These are phyloP conservation scores for Physcomitrium patens DNA, from an alignment of 225 moss, liverwort and hornwort species.

Conservation along the genomic window DNA sequence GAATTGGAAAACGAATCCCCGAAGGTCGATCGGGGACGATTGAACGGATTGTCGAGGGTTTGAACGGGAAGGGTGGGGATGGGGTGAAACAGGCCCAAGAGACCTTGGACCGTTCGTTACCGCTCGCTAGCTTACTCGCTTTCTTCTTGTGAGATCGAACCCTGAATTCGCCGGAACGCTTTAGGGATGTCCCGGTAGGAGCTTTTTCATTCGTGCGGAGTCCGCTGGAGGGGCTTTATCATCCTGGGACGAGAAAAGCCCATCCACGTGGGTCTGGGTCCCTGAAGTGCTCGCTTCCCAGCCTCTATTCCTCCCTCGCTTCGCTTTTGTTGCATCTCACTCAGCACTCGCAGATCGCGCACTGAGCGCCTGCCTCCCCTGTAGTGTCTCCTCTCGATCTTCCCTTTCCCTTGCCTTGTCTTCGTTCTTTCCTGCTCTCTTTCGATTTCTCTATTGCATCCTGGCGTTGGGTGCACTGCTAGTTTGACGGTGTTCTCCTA, in stretches of 20 bases:
- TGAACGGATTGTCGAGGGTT: not conserved
- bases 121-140: no score
- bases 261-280: slow-evolving; percentile 48
- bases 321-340: not conserved
- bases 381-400: not conserved
- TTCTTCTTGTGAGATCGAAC: not conserved
- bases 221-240: slow-evolving; percentile 38
- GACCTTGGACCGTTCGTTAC: not conserved
- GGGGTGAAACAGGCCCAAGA: no score
- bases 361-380: not conserved
- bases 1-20: slow-evolving; percentile 12
- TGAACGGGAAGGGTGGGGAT: not conserved
- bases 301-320: slow-evolving; percentile 29
- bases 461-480: not conserved
- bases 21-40: not conserved
- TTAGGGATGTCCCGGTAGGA: slow-evolving; percentile 12
- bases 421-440: slow-evolving; percentile 17
- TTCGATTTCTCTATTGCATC: slow-evolving; percentile 8
- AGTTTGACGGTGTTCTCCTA: not conserved
- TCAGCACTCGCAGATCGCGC: slow-evolving; percentile 17
- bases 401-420: not conserved
- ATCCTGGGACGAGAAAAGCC: slow-evolving; percentile 34
- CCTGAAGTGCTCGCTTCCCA: slow-evolving; percentile 16
- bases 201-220: slow-evolving; percentile 23
- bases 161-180: slow-evolving; percentile 2